Conservation (phyloP, 192 early-diverging fungal species). For the Radiomyces spectabilis region DNA sequence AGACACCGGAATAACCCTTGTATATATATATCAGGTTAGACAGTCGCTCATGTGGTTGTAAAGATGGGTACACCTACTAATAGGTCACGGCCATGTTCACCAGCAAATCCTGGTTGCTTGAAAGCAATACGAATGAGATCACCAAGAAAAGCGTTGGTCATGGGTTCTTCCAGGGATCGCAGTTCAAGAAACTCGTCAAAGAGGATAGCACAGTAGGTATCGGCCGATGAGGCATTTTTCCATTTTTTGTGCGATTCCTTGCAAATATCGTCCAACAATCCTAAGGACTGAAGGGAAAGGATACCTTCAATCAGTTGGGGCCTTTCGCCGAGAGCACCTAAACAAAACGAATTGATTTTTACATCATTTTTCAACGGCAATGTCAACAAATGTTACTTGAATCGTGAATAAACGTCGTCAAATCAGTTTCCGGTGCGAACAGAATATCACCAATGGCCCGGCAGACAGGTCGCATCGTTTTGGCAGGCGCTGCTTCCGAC, state of each 20-base stretch:
- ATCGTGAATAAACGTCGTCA: too few relatives aligned
- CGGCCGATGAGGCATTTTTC: neutral
- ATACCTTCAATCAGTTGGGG: too few relatives aligned
- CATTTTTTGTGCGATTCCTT: neutral
- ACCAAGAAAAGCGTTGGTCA: conserved; percentile 1
- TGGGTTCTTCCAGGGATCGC: conserved; percentile 2
- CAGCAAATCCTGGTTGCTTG: neutral
- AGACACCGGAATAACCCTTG: conserved; percentile 3
- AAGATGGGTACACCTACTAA: too few relatives aligned
- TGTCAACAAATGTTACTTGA: too few relatives aligned
- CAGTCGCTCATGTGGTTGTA: too few relatives aligned
- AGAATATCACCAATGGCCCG: too few relatives aligned
- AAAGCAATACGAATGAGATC: conserved; percentile 6
- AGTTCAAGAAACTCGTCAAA: conserved; percentile 8
- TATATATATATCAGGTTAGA: neutral
- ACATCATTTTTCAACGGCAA: too few relatives aligned
- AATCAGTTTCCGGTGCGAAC: too few relatives aligned
- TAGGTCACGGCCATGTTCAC: conserved; percentile 4
- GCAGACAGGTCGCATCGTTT: too few relatives aligned
- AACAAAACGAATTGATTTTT: too few relatives aligned
- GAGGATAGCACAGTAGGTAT: neutral
- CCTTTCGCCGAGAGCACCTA: too few relatives aligned
- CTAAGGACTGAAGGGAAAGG: neutral
- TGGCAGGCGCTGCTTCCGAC: too few relatives aligned
- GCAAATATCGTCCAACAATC: neutral